Evolutionary conservation across 805 yeast species (phyloP), one percentile per base, ranked within the genome.

Genomic region (Ogataea angusta): DNA sequence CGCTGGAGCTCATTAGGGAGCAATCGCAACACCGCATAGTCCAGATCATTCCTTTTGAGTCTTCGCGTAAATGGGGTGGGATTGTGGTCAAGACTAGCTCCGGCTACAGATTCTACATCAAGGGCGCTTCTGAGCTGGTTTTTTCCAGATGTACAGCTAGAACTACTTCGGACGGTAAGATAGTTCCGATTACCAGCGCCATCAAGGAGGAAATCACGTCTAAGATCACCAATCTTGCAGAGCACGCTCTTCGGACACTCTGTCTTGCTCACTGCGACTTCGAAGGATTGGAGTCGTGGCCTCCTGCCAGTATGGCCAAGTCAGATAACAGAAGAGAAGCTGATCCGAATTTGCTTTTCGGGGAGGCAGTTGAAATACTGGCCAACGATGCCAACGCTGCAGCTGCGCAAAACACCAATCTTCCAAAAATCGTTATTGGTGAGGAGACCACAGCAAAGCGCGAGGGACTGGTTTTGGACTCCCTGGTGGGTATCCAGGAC

Each of bases 101-200:
- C 8, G 69, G 67, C 13, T 82, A 63, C 59, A 73, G 93, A 42
- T 67, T 88, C 39, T 82, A 75, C 48, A 68, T 86, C 43, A 93
- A 93, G 67, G 99, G 99, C 48, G 99, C 99, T 1, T 90, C 97
- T 1, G 99, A 93, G 64, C 76, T 93, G 45, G 74, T 93, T 10
- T 72, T 85, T 48, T 69, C 72, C 16, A 68, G 74, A 52, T 84
- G 95, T 59, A 64, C 75, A 1, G 69, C 55, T 42, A 62, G 60
- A 44, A 50, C 54, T 10, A 49, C 57, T 16, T 50, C 65, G 3
- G 60, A 66, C 40, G 71, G 68, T 8, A 24, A 45, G 19, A 34
- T 52, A 42, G 29, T 48, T 42, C 45, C 49, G 51, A 47, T 60
- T 53, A 63, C 64, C 2, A 52, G 54, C 34, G 69, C 47, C 44